A percentile compares a stretch with the other conserved stretches of the same genome.
These are phyloP conservation scores for Danielia reshetovae DNA, from an alignment of 805 yeast species.

Conservation along the genomic window DNA sequence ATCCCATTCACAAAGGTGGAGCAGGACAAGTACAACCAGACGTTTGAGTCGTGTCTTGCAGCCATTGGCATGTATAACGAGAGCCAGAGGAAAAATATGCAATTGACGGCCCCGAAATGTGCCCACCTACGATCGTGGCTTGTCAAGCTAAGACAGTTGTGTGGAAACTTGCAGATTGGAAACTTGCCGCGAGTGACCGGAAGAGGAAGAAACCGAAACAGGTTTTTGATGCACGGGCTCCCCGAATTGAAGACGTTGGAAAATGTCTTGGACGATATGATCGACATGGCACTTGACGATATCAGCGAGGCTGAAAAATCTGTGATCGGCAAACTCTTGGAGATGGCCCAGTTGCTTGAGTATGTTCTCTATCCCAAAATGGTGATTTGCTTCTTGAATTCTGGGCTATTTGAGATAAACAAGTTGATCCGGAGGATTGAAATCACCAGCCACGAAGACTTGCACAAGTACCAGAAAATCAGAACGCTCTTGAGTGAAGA, in stretches of 20 bases:
- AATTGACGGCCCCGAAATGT: conserved; percentile 39
- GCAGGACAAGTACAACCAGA: conserved; percentile 71
- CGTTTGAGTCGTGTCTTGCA: conserved; percentile 55
- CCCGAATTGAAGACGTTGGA: conserved; percentile 46
- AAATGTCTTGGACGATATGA: conserved; percentile 65
- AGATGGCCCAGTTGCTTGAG: conserved; percentile 70
- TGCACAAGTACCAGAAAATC: conserved; percentile 1
- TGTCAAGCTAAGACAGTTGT: conserved; percentile 63
- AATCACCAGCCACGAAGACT: conserved; percentile 1
- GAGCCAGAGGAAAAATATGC: conserved; percentile 46
- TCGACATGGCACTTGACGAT: conserved; percentile 49
- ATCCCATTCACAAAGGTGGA: conserved; percentile 81
- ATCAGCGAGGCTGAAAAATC: conserved; percentile 47
- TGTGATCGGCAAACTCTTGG: conserved; percentile 43
- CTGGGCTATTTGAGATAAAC: conserved; percentile 21
- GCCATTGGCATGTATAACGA: conserved; percentile 52
- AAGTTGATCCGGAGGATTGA: conserved; percentile 2
- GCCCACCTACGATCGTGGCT: conserved; percentile 66
- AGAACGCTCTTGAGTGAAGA: conserved; percentile 2
- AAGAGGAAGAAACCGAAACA: conserved; percentile 7
- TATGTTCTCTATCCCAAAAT: conserved; percentile 44
- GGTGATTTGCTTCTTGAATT: conserved; percentile 48
- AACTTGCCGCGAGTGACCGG: conserved; percentile 14
- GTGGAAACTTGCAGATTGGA: conserved; percentile 71
- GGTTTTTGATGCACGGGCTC: conserved; percentile 12